Percentiles rank a stretch among this genome's conserved stretches.
phyloP scores from a whole-genome alignment of 164 flowering plant genomes.

The Kalanchoe fedtschenkoi region DNA sequence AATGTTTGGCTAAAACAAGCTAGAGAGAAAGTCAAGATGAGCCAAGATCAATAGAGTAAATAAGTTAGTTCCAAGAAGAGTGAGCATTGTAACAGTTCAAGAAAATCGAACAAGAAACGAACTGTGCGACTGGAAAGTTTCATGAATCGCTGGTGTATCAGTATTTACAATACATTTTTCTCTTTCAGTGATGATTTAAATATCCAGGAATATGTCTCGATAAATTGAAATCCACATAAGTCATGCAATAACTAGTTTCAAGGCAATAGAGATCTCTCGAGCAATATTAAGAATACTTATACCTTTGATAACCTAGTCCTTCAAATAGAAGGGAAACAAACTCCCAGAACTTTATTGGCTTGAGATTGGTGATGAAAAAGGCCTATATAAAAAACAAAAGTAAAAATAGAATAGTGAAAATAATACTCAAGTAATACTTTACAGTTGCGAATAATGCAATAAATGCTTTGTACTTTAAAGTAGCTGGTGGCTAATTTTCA shows the following conservation, averaged over 20 bases:
- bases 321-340: slow-evolving; percentile 49
- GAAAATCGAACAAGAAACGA: background rate
- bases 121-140: background rate
- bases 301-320: slow-evolving; percentile 79
- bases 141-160: background rate
- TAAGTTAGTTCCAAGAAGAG: background rate
- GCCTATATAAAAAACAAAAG: slow-evolving; percentile 34
- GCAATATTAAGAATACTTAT: no score
- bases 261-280: no score
- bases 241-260: no score
- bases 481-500: slow-evolving; percentile 14
- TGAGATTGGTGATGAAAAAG: slow-evolving; percentile 69
- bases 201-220: slow-evolving; percentile 9
- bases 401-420: slow-evolving; percentile 1
- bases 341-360: slow-evolving; percentile 62
- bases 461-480: background rate
- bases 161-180: no score
- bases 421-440: slow-evolving; percentile 1
- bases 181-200: background rate
- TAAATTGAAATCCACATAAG: background rate
- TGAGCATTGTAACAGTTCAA: background rate
- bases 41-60: no score
- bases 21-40: background rate
- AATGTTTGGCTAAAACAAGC: background rate
- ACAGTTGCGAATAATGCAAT: background rate